Evolutionary conservation across 768 basidiomycete genomes (phyloP).

Genomic region (Dacryopinax primogenitus): DNA sequence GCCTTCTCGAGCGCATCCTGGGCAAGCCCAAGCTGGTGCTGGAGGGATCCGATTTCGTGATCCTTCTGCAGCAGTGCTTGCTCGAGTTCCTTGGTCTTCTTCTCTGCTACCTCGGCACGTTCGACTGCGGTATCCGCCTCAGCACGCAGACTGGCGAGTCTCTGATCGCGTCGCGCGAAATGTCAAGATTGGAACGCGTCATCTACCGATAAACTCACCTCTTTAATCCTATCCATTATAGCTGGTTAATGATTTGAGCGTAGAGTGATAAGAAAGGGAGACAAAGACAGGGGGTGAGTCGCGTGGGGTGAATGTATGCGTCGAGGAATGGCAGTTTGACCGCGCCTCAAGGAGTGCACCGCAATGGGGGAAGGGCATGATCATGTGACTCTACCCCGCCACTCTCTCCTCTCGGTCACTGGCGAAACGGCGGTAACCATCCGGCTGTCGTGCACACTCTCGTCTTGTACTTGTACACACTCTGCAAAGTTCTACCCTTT

Average conservation of each 20-base stretch:
- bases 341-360: background rate
- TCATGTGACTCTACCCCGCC: background rate
- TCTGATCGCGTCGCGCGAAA: conserved; percentile 20
- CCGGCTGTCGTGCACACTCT: conserved; percentile 13
- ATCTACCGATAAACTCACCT: conserved; percentile 24
- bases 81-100: conserved; percentile 63
- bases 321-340: background rate
- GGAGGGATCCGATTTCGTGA: conserved; percentile 70
- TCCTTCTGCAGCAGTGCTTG: conserved; percentile 67
- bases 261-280: background rate
- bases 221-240: conserved; percentile 36
- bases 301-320: conserved; percentile 11
- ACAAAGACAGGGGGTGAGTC: background rate
- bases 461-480: conserved; percentile 2
- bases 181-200: background rate
- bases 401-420: background rate
- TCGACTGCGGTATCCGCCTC: conserved; percentile 72
- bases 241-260: background rate
- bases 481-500: background rate
- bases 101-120: conserved; percentile 82
- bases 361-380: background rate
- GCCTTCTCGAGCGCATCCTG: conserved; percentile 58
- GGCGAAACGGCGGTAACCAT: conserved; percentile 14
- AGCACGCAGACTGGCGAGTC: conserved; percentile 52
- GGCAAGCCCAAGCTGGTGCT: conserved; percentile 50